A percentile compares a stretch with the other conserved stretches of the same genome.
phyloP scores from a whole-genome alignment of 1,284 basidiomycete species.

The Marasmius fiardii region DNA sequence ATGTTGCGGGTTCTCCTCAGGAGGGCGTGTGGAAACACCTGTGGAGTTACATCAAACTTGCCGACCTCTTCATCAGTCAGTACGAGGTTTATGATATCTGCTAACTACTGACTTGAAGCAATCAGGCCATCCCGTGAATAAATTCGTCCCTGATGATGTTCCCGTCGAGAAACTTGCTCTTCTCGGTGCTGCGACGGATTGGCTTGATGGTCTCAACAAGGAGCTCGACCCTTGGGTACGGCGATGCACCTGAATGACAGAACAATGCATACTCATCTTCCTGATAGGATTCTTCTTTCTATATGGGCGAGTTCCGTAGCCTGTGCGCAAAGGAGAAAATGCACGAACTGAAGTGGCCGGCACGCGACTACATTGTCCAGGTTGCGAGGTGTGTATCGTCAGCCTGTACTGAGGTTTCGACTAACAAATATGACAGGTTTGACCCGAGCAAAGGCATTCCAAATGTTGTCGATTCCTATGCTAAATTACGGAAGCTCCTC shows the following conservation, averaged over 20 bases:
- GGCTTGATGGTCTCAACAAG: constrained; percentile 89
- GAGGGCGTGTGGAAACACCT: constrained; percentile 88
- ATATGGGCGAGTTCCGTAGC: constrained; percentile 80
- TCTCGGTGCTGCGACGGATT: constrained; percentile 78
- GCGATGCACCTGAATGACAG: neutral
- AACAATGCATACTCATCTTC: neutral
- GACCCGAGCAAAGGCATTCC: constrained; percentile 68
- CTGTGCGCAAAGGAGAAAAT: constrained; percentile 75
- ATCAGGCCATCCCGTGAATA: constrained; percentile 78
- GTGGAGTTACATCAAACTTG: constrained; percentile 83
- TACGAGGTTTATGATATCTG: constrained; percentile 4
- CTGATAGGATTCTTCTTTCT: constrained; percentile 61
- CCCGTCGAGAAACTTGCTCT: constrained; percentile 67
- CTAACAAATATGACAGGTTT: constrained; percentile 4
- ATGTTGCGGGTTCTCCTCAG: constrained; percentile 73
- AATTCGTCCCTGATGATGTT: constrained; percentile 84
- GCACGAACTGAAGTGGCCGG: constrained; percentile 75
- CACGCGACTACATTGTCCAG: constrained; percentile 79
- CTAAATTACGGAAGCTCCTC: constrained; percentile 68
- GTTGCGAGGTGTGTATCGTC: constrained; percentile 64
- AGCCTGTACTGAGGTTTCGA: neutral
- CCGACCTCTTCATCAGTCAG: constrained; percentile 81
- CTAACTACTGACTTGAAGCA: constrained; percentile 2
- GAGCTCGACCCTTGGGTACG: constrained; percentile 57
- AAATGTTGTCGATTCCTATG: constrained; percentile 80